A percentile compares a stretch with the other conserved stretches of the same genome.
Evolutionary conservation across 208 protist species (phyloP).

Genomic region (Leptomonas pyrrhocoris): DNA sequence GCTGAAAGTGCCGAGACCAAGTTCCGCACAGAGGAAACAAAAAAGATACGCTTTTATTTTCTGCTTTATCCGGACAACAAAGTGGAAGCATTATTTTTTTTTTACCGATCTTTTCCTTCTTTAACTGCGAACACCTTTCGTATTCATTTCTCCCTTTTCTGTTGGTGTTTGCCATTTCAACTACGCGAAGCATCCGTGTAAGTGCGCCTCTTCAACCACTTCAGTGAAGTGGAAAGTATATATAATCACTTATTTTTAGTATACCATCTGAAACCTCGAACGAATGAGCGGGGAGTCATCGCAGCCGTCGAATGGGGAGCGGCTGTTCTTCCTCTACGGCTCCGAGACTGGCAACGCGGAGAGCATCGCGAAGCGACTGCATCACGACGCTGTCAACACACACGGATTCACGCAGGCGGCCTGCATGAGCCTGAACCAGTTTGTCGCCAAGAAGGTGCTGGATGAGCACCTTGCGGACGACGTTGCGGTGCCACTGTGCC

Average conservation of each 20-base stretch:
- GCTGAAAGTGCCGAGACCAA: too few relatives aligned
- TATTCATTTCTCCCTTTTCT: too few relatives aligned
- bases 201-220: too few relatives aligned
- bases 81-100: too few relatives aligned
- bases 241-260: too few relatives aligned
- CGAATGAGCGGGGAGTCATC: conserved; percentile 24
- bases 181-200: too few relatives aligned
- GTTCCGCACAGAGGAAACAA: too few relatives aligned
- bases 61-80: neutral
- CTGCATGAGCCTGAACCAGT: conserved; percentile 55
- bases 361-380: conserved; percentile 59
- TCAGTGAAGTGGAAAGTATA: too few relatives aligned
- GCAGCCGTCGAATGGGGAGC: conserved; percentile 18
- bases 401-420: conserved; percentile 24
- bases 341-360: conserved; percentile 74
- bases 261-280: neutral
- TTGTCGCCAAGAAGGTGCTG: conserved; percentile 40
- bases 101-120: too few relatives aligned
- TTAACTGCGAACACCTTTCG: too few relatives aligned
- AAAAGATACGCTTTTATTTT: too few relatives aligned
- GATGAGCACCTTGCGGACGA: conserved; percentile 33
- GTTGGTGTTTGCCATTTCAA: too few relatives aligned
- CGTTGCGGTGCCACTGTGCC: conserved; percentile 24
- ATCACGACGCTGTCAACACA: conserved; percentile 42
- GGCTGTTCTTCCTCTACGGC: conserved; percentile 56